These are phyloP conservation scores for Thelephora terrestris DNA, from an alignment of 1,284 basidiomycete genomes.

Conservation along the genomic window DNA sequence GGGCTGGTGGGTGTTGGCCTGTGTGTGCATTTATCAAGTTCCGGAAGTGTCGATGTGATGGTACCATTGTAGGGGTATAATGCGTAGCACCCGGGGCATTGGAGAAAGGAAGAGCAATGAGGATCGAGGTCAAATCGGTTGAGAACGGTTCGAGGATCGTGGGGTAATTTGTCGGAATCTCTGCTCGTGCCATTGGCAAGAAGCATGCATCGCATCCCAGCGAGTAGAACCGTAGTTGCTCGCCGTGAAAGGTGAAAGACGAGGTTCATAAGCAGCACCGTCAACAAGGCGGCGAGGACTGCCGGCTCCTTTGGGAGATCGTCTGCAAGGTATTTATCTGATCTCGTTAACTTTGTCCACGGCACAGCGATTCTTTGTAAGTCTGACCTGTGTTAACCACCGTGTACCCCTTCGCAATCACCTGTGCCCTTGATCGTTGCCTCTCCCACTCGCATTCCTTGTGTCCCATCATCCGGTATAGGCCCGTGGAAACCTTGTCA, in stretches of 20 bases:
- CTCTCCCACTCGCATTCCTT: too few relatives aligned
- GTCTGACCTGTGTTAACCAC: too few relatives aligned
- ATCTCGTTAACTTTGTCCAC: too few relatives aligned
- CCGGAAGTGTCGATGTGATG: not conserved
- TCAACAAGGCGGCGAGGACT: conserved; percentile 2
- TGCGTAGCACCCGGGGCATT: conserved; percentile 10
- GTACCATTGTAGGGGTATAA: not conserved
- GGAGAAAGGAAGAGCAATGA: conserved; percentile 2
- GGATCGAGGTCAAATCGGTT: conserved; percentile 8
- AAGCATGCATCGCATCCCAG: not conserved
- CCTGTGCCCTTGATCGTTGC: too few relatives aligned
- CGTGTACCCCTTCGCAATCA: too few relatives aligned
- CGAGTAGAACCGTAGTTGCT: conserved; percentile 1
- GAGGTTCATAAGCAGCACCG: conserved; percentile 5
- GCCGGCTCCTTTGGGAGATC: not conserved
- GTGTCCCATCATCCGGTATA: too few relatives aligned
- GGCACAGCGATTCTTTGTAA: too few relatives aligned
- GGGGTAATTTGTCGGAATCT: not conserved
- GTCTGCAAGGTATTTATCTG: too few relatives aligned
- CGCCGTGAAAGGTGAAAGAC: conserved; percentile 5
- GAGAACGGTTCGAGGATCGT: conserved; percentile 9
- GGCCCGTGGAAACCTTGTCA: too few relatives aligned
- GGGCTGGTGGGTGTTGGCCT: not conserved
- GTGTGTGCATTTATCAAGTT: not conserved
- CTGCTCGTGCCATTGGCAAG: not conserved